Evolutionary conservation across 352 stramenopile species (phyloP).

Genomic region (Phytophthora cajani): DNA sequence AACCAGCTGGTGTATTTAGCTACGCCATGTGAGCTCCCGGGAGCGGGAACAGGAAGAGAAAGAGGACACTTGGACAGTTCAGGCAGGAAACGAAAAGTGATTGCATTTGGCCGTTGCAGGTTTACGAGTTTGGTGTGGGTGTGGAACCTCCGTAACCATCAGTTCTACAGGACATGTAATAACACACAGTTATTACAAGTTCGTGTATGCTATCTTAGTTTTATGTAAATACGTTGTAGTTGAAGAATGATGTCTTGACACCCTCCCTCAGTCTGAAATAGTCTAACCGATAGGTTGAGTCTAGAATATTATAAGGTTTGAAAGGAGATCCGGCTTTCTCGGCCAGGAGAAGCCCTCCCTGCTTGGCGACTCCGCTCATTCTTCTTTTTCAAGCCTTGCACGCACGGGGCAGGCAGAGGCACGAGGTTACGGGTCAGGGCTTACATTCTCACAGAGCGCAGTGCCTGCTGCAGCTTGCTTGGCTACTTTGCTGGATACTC

Average conservation of each 20-base stretch:
- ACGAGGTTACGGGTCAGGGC: background rate
- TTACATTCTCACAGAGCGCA: background rate
- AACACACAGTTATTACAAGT: too few relatives aligned
- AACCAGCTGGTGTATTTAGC: too few relatives aligned
- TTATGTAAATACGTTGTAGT: too few relatives aligned
- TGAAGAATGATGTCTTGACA: too few relatives aligned
- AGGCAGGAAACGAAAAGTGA: background rate
- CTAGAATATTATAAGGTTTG: background rate
- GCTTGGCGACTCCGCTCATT: background rate
- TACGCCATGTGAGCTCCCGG: too few relatives aligned
- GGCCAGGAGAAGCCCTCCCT: background rate
- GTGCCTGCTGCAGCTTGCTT: background rate
- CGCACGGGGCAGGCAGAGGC: background rate
- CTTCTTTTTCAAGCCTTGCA: background rate
- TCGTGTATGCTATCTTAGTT: too few relatives aligned
- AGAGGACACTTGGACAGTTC: background rate
- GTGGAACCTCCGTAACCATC: background rate
- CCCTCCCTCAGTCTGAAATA: too few relatives aligned
- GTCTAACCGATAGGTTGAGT: too few relatives aligned
- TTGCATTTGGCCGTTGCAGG: background rate
- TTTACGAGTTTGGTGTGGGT: too few relatives aligned
- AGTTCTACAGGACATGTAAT: too few relatives aligned
- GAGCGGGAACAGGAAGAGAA: background rate
- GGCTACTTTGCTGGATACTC: background rate
- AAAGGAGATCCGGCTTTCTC: slow-evolving; percentile 5